Evolutionary conservation across 2,329 filamentous ascomycete species (phyloP).

Genomic region (Gyromitra esculenta): DNA sequence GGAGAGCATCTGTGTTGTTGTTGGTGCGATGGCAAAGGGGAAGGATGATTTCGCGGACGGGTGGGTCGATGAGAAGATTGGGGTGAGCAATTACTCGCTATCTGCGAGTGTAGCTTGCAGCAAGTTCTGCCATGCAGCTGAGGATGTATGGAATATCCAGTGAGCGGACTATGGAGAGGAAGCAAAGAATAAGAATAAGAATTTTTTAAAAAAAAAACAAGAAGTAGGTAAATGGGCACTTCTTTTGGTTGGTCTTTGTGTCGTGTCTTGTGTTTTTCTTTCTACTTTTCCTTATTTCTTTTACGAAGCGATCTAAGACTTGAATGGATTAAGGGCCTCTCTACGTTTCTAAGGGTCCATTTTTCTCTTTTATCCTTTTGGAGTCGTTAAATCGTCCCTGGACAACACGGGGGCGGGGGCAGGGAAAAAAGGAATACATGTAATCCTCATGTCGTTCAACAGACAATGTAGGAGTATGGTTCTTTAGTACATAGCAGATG

Average conservation of each 20-base stretch:
- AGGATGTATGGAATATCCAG: conserved; percentile 94
- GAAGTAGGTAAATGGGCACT: conserved; percentile 39
- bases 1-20: conserved; percentile 97
- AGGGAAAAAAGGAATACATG: conserved; percentile 8
- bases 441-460: conserved; percentile 47
- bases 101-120: conserved; percentile 98
- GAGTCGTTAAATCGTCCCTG: not conserved
- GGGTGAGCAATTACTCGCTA: conserved; percentile 97
- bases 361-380: conserved; percentile 5
- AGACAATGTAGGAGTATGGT: conserved; percentile 29
- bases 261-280: conserved; percentile 14
- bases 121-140: conserved; percentile 98
- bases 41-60: conserved; percentile 93
- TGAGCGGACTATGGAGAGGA: conserved; percentile 63
- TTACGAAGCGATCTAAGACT: not conserved
- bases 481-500: conserved; percentile 8
- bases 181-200: not conserved
- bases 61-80: conserved; percentile 95
- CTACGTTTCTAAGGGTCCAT: conserved; percentile 1
- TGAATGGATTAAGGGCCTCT: not conserved
- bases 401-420: not conserved
- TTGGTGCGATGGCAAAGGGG: conserved; percentile 98
- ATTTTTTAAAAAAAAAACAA: conserved; percentile 25
- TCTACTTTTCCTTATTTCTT: conserved; percentile 10
- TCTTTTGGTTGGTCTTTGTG: not conserved